Conservation (phyloP, 352 stramenopile species). For the Phytopythium chamaehyphon region DNA sequence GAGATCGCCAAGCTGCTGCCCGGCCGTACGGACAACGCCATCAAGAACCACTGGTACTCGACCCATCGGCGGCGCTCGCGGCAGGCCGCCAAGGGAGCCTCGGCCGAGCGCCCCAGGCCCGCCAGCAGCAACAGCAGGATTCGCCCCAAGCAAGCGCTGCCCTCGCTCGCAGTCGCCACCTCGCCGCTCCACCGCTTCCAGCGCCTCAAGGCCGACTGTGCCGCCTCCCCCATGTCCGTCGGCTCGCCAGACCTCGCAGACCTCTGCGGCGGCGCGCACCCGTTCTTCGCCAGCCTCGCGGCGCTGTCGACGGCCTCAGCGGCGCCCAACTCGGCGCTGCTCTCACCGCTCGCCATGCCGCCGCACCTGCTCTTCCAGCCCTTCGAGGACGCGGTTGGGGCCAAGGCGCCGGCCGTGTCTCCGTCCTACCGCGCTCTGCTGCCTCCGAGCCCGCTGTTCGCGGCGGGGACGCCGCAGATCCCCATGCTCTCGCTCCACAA, state of each 20-base stretch:
- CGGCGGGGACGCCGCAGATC: constrained; percentile 10
- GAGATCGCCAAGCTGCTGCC: constrained; percentile 97
- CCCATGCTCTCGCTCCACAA: constrained; percentile 43
- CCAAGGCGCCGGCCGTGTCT: constrained; percentile 6
- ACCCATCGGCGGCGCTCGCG: constrained; percentile 55
- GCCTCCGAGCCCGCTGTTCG: constrained; percentile 19
- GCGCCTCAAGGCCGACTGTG: constrained; percentile 1
- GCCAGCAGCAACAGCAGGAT: neutral
- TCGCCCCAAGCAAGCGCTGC: constrained; percentile 4
- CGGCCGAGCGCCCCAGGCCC: neutral
- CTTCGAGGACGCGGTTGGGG: neutral
- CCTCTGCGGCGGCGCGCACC: neutral
- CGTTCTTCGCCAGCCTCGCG: constrained; percentile 1
- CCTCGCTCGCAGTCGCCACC: constrained; percentile 1
- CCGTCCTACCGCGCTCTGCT: constrained; percentile 7
- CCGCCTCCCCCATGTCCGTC: constrained; percentile 31
- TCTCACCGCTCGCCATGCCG: constrained; percentile 18
- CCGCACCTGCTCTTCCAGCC: constrained; percentile 10
- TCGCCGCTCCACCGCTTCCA: neutral
- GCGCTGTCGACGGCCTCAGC: neutral
- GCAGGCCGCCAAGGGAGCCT: constrained; percentile 30
- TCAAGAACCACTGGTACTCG: constrained; percentile 89
- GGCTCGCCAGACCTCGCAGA: constrained; percentile 15
- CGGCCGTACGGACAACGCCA: constrained; percentile 80
- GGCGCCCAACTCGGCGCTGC: constrained; percentile 5